Base-by-base conservation (phyloP, 225 moss, liverwort and hornwort species). In the Sphagnum tenellum region DNA sequence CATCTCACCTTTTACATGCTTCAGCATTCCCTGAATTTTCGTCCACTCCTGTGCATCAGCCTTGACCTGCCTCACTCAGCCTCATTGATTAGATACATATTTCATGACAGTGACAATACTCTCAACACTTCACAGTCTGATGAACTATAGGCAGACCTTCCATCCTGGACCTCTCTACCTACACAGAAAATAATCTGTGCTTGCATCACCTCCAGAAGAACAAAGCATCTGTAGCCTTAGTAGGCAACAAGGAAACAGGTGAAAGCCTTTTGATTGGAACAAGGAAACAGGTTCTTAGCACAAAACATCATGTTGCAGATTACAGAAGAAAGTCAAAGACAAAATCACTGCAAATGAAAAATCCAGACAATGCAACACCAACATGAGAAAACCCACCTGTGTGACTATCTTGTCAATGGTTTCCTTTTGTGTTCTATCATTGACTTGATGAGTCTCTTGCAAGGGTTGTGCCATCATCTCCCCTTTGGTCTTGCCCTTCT, bases 21-120 rank as follows among this genome's bases (percentile, higher is more conserved):
- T 71, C 44, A 84, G 56, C 29, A 84, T 78, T 62, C 76, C 71
- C 57, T 84, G 84, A 46, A 84, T 78, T 71, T 81, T 75, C 9
- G 66, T 64, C 84, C 84, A 84, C 63, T 84, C 80, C 69, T 84
- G 77, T 11, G 75, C 80, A 9, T 81, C 77, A 51, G 75, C 75
- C 9, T 77, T 73, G 62, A 78, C 61, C 84, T 84, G 75, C 50
- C n/a, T 6, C 58, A 13, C 29, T 29, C 29, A 29, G 13, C 14
- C 13, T 58, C 14, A 58, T 13, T 5, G 58, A 8, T 13, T 58
- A 44, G 44, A 58, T 13, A 11, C 11, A 58, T 13, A 44, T 44
- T 29, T 29, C 29, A 29, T 29, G n/a, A 12, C 13, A 58, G 44
- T 58, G 58, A 13, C 8, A 8, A 7, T 58, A 44, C n/a, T 6